These are phyloP conservation scores for Aspergillus sp. DNA, from an alignment of 2,329 filamentous ascomycete genomes.

Conservation along the genomic window DNA sequence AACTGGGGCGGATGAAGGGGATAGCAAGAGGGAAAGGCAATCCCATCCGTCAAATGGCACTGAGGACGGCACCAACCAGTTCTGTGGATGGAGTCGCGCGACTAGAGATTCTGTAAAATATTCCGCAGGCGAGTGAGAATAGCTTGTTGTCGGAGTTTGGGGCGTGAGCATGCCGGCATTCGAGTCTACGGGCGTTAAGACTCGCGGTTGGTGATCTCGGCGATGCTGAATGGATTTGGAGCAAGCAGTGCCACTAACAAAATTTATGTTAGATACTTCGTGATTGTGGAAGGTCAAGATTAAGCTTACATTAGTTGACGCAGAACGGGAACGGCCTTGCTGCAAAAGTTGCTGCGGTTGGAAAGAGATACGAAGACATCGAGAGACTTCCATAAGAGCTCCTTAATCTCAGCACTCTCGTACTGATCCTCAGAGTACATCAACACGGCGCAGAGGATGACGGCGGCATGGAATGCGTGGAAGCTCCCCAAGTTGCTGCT, in stretches of 20 bases:
- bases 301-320: slow-evolving; percentile 32
- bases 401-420: slow-evolving; percentile 32
- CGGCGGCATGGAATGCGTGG: slow-evolving; percentile 42
- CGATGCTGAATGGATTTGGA: slow-evolving; percentile 13
- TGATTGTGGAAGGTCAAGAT: background rate
- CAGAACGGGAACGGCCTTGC: slow-evolving; percentile 36
- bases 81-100: slow-evolving; percentile 32
- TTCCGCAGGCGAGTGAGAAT: slow-evolving; percentile 10
- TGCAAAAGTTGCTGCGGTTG: slow-evolving; percentile 36
- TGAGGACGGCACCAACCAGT: slow-evolving; percentile 33
- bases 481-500: slow-evolving; percentile 41
- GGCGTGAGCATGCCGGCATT: slow-evolving; percentile 1
- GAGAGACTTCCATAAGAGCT: slow-evolving; percentile 28
- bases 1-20: background rate
- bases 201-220: slow-evolving; percentile 12
- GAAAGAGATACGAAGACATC: slow-evolving; percentile 35
- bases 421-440: slow-evolving; percentile 27
- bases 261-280: background rate
- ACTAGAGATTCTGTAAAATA: slow-evolving; percentile 14
- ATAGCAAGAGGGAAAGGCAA: slow-evolving; percentile 1
- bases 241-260: slow-evolving; percentile 24
- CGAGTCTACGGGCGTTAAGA: slow-evolving; percentile 8
- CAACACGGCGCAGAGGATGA: slow-evolving; percentile 31
- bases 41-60: slow-evolving; percentile 28
- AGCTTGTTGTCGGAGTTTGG: slow-evolving; percentile 7